These are phyloP conservation scores for Perilla frutescens DNA, from an alignment of 257 asterid species.

Conservation along the genomic window DNA sequence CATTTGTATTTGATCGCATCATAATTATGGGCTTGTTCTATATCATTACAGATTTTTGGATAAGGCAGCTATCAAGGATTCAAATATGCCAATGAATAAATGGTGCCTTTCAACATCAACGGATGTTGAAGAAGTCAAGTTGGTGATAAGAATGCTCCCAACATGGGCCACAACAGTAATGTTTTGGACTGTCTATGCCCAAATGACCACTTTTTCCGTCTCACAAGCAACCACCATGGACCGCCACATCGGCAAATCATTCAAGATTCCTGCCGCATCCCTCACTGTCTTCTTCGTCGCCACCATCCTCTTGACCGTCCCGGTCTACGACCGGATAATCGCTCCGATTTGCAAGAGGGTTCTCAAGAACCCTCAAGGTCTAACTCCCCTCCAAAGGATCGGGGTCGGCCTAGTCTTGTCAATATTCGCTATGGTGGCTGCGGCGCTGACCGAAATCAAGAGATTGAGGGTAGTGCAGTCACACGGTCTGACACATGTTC, in stretches of 20 bases:
- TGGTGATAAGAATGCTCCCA: constrained; percentile 75
- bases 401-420: constrained; percentile 62
- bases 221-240: constrained; percentile 83
- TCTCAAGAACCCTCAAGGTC: constrained; percentile 60
- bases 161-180: constrained; percentile 87
- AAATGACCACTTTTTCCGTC: constrained; percentile 89
- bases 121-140: constrained; percentile 85
- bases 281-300: constrained; percentile 77
- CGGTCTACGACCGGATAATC: constrained; percentile 61
- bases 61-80: constrained; percentile 78
- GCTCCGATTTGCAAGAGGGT: constrained; percentile 47
- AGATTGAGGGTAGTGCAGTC: constrained; percentile 47
- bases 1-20: no score
- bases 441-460: constrained; percentile 59
- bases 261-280: constrained; percentile 74
- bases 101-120: constrained; percentile 79
- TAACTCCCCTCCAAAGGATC: constrained; percentile 72
- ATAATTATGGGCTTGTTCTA: no score
- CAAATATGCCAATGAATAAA: constrained; percentile 39
- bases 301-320: constrained; percentile 65
- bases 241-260: constrained; percentile 56
- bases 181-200: constrained; percentile 87
- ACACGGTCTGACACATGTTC: constrained; percentile 41
- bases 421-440: constrained; percentile 62
- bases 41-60: constrained; percentile 53